Conservation (phyloP, 768 basidiomycete genomes). For the Termitomyces sp. region DNA sequence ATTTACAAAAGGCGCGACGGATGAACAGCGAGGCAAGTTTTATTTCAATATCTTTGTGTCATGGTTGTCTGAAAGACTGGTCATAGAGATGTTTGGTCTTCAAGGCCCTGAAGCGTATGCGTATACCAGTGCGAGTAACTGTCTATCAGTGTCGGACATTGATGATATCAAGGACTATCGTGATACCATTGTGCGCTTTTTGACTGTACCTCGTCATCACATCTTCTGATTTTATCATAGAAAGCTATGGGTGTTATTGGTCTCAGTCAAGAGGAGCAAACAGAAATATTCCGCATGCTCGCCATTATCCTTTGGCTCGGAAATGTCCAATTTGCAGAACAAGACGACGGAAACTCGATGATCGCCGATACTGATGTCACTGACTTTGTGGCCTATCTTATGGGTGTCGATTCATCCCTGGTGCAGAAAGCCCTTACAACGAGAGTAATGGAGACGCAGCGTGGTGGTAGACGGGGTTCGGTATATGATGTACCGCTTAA, state of each 20-base stretch:
- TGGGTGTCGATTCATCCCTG: slow-evolving; percentile 77
- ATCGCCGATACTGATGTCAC: slow-evolving; percentile 85
- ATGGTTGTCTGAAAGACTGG: slow-evolving; percentile 12
- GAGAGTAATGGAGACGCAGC: slow-evolving; percentile 87
- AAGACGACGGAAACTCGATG: slow-evolving; percentile 83
- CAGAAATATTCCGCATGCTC: slow-evolving; percentile 90
- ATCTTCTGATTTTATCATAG: slow-evolving; percentile 33
- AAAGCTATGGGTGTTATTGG: slow-evolving; percentile 95
- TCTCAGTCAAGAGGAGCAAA: slow-evolving; percentile 79
- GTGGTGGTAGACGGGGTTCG: slow-evolving; percentile 89
- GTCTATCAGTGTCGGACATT: slow-evolving; percentile 87
- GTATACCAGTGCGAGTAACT: slow-evolving; percentile 90
- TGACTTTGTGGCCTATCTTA: slow-evolving; percentile 92
- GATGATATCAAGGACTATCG: slow-evolving; percentile 84
- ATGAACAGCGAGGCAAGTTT: slow-evolving; percentile 78
- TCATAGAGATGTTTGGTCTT: slow-evolving; percentile 84
- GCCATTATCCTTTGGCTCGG: slow-evolving; percentile 94
- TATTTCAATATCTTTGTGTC: neutral
- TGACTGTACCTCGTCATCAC: neutral
- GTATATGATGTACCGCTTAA: slow-evolving; percentile 97
- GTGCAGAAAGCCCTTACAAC: slow-evolving; percentile 87
- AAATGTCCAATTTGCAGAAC: slow-evolving; percentile 87
- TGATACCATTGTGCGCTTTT: slow-evolving; percentile 75
- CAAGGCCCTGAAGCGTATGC: slow-evolving; percentile 96
- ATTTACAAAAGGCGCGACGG: slow-evolving; percentile 92